Percentiles rank a stretch among this genome's conserved stretches.
Evolutionary conservation across 148 eudicot genomes (phyloP).

Genomic region (Rhododendron ferrugineum): DNA sequence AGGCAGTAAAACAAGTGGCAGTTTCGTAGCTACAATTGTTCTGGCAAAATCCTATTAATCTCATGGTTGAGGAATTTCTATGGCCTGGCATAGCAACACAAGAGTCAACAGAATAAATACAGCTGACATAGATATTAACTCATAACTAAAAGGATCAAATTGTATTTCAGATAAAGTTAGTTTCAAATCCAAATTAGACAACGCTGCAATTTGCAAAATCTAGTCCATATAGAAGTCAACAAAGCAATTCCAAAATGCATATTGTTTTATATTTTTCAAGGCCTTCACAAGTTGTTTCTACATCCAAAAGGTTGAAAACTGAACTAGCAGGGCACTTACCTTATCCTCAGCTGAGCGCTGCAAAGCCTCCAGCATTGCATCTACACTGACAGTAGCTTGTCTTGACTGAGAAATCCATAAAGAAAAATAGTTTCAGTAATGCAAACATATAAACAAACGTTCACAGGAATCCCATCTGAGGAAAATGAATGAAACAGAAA

Average conservation of each 20-base stretch:
- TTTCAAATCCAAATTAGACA: neutral
- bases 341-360: conserved; percentile 52
- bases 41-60: neutral
- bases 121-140: neutral
- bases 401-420: conserved; percentile 44
- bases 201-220: neutral
- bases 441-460: neutral
- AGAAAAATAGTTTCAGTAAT: conserved; percentile 4
- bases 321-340: conserved; percentile 22
- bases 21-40: neutral
- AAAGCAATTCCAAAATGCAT: neutral
- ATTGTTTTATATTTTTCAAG: neutral
- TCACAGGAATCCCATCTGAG: neutral
- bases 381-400: conserved; percentile 77
- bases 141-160: neutral
- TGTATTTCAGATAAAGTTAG: neutral
- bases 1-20: neutral
- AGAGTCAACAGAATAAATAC: neutral
- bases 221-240: neutral
- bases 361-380: conserved; percentile 73
- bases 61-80: neutral
- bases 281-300: neutral
- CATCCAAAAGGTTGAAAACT: neutral
- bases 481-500: neutral
- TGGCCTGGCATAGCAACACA: neutral